Conservation (phyloP, 2,329 filamentous ascomycete genomes). For the Fusarium ramigenum region DNA sequence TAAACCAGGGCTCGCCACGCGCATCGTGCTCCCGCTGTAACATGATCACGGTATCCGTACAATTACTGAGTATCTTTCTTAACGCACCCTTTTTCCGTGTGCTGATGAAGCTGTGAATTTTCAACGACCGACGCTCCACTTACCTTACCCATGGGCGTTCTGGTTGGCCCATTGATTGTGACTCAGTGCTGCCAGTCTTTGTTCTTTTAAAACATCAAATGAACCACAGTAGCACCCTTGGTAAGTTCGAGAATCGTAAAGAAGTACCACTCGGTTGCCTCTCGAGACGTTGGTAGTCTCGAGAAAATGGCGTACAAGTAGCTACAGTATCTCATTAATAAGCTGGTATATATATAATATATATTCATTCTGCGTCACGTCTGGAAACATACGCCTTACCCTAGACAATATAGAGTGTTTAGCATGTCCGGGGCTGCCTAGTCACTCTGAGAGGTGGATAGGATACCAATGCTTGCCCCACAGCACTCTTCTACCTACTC, state of each 20-base stretch:
- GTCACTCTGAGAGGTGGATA: neutral
- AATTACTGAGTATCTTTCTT: neutral
- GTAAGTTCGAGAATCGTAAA: neutral
- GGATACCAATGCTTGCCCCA: neutral
- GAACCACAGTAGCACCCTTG: neutral
- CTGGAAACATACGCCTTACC: neutral
- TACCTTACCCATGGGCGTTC: neutral
- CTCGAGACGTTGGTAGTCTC: neutral
- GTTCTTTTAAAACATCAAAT: neutral
- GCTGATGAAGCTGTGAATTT: neutral
- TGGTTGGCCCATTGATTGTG: constrained; percentile 3
- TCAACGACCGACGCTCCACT: constrained; percentile 4
- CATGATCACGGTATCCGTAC: neutral
- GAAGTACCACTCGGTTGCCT: neutral
- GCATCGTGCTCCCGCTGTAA: neutral
- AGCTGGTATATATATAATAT: neutral
- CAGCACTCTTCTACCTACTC: neutral
- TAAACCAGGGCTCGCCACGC: neutral
- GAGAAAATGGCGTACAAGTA: too few relatives aligned
- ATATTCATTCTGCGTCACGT: neutral
- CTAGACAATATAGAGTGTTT: neutral
- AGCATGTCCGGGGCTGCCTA: neutral
- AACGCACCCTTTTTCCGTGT: neutral
- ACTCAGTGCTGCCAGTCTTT: neutral
- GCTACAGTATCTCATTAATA: neutral